Conservation (phyloP, 225 moss, liverwort and hornwort species). For the Straminergon stramineum region DNA sequence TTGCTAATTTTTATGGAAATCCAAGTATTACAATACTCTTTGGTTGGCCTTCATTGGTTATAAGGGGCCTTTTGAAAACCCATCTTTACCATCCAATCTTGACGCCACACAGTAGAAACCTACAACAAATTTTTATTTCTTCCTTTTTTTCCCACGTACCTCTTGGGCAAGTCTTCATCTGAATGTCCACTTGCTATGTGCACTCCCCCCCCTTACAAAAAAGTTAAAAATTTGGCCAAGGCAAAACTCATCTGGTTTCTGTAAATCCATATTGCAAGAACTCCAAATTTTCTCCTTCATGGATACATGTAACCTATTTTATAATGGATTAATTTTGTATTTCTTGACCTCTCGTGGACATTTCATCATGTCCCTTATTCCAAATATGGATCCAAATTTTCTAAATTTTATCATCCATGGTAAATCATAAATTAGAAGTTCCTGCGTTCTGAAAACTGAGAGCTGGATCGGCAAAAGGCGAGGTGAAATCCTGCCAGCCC, state of each 20-base stretch:
- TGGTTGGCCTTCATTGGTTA: neutral
- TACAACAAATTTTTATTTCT: neutral
- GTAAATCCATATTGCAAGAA: neutral
- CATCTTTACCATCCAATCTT: neutral
- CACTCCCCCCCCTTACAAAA: rapidly evolving
- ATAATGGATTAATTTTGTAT: too few relatives aligned
- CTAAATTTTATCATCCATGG: neutral
- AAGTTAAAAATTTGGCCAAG: neutral
- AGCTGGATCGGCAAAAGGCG: neutral
- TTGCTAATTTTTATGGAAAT: neutral
- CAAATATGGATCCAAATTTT: neutral
- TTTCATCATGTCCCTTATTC: neutral
- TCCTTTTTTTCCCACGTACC: neutral
- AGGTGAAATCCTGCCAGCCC: neutral
- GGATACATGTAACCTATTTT: too few relatives aligned
- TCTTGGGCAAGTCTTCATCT: neutral
- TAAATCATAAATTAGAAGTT: too few relatives aligned
- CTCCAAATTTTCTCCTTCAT: neutral
- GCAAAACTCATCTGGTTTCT: too few relatives aligned
- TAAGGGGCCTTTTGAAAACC: neutral
- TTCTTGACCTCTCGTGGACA: too few relatives aligned
- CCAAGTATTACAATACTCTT: rapidly evolving
- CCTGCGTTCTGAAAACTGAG: neutral
- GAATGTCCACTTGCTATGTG: too few relatives aligned
- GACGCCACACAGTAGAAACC: rapidly evolving